Conservation (phyloP, 192 early-diverging fungal species). For the Phlyctochytrium bullatum region DNA sequence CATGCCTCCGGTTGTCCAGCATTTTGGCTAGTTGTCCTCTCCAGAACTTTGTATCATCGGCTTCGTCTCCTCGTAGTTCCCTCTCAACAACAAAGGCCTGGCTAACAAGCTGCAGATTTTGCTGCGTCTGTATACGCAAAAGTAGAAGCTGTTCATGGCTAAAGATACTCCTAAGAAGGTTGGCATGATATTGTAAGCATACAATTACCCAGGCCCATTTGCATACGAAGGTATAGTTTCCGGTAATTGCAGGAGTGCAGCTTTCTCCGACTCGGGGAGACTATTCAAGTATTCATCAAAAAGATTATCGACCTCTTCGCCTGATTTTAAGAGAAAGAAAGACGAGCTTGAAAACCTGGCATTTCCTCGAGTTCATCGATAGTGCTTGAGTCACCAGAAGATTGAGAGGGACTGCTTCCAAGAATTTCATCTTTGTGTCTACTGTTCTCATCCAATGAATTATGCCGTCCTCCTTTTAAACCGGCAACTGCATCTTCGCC, state of each 20-base stretch:
- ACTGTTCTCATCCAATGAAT: no score
- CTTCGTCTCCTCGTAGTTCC: conserved; percentile 16
- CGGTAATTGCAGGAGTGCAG: neutral
- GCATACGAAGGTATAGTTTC: neutral
- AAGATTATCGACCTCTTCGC: neutral
- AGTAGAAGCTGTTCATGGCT: conserved; percentile 11
- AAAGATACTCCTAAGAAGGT: conserved; percentile 9
- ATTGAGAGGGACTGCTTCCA: no score
- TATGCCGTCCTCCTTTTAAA: no score
- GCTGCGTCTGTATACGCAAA: conserved; percentile 13
- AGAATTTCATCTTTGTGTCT: no score
- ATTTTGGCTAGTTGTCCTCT: conserved; percentile 15
- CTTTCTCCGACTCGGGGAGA: neutral
- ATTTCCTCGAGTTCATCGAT: no score
- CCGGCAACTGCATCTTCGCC: no score
- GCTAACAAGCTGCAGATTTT: conserved; percentile 19
- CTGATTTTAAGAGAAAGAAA: neutral
- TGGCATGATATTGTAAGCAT: no score
- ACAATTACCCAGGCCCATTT: neutral
- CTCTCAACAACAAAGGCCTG: conserved; percentile 19
- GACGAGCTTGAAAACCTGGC: no score
- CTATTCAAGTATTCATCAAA: neutral
- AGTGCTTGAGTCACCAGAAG: no score
- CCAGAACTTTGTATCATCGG: conserved; percentile 17
- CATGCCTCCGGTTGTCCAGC: no score